Percentiles rank a stretch among this genome's conserved stretches.
These are phyloP conservation scores for Naganishia sp. DNA, from an alignment of 1,284 basidiomycete genomes.

Conservation along the genomic window DNA sequence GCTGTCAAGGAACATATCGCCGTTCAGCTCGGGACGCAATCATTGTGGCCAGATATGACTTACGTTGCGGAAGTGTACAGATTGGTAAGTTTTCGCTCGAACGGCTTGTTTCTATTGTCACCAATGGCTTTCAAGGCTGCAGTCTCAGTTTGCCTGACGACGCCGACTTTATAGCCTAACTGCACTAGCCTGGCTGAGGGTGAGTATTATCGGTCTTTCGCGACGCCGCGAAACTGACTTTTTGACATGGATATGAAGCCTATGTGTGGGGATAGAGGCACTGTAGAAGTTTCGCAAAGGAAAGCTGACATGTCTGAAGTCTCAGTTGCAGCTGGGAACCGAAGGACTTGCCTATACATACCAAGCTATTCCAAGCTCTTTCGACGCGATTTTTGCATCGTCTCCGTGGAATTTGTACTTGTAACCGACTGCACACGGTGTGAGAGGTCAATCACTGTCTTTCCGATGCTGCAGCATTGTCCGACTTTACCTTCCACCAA, in stretches of 20 bases:
- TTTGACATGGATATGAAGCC: slow-evolving; percentile 81
- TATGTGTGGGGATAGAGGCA: slow-evolving; percentile 78
- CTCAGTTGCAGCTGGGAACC: not conserved
- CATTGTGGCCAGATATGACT: slow-evolving; percentile 45
- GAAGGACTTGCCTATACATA: slow-evolving; percentile 33
- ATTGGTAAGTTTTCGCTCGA: slow-evolving; percentile 75
- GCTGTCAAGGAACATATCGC: slow-evolving; percentile 42
- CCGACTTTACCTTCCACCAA: slow-evolving; percentile 66
- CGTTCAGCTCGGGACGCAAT: not conserved
- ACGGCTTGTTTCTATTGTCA: slow-evolving; percentile 77
- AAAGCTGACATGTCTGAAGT: slow-evolving; percentile 53
- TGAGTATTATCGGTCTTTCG: not conserved
- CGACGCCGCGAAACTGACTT: slow-evolving; percentile 59
- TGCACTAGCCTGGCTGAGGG: slow-evolving; percentile 67
- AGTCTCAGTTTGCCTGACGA: slow-evolving; percentile 90
- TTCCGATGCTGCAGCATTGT: not conserved
- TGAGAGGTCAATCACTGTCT: not conserved
- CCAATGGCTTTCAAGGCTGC: slow-evolving; percentile 91
- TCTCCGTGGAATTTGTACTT: slow-evolving; percentile 87
- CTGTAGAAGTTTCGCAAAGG: slow-evolving; percentile 75
- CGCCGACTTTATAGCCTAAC: slow-evolving; percentile 84
- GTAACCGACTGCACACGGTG: slow-evolving; percentile 64
- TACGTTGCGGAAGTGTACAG: slow-evolving; percentile 88
- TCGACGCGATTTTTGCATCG: slow-evolving; percentile 81
- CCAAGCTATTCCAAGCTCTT: slow-evolving; percentile 74